Base-by-base conservation (phyloP, 192 early-diverging fungal genomes). In the Coemansia sp. region DNA sequence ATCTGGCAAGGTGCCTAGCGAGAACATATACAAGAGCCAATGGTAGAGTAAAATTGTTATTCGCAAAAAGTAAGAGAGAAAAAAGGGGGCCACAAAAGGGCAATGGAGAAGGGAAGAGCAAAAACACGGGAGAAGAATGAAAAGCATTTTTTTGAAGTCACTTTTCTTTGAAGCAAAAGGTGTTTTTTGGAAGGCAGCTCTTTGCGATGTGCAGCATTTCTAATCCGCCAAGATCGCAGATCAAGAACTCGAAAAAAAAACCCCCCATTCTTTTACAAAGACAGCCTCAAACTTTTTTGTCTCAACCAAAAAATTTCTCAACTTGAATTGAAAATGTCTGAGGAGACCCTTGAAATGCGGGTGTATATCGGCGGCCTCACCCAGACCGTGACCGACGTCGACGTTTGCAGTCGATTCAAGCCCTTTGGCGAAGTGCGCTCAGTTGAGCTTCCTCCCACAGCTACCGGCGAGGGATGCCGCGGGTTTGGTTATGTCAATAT, bases 291-390 rank as follows among this genome's bases (percentile, higher is more conserved):
- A 31, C 31, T 31, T 31, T 31, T 37, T 56, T 26, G 6, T 37
- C 28, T 56, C n/a, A 0, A 4, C 10, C 9, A 37, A 45, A 28
- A 16, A 23, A 23, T 18, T 61, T 57, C 42, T 33, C 21, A 48
- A 50, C 41, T 59, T 21, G 35, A 25, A 14, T 34, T 33, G 21
- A 25, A 14, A 65, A 76, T 75, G 65, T 61, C 66, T n/a, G 69
- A 81, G 57, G 61, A 37, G 3, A 57, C 59, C 12, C 62, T 63
- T 11, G 57, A 70, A 38, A 93, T 90, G 70, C 86, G 92, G 35
- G 76, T 90, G 21, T 95, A 91, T 66, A 81, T 93, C 34, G 89
- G 92, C 47, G 93, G 93, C n/a, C 78, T 95, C 5, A 82, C 84
- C 8, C 79, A 79, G 14, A 69, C 79, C 18, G 72, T 91, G 13